Evolutionary conservation across 306 rosid species (phyloP), one percentile per base, ranked within the genome.

Genomic region (Chamaecrista fasciculata): DNA sequence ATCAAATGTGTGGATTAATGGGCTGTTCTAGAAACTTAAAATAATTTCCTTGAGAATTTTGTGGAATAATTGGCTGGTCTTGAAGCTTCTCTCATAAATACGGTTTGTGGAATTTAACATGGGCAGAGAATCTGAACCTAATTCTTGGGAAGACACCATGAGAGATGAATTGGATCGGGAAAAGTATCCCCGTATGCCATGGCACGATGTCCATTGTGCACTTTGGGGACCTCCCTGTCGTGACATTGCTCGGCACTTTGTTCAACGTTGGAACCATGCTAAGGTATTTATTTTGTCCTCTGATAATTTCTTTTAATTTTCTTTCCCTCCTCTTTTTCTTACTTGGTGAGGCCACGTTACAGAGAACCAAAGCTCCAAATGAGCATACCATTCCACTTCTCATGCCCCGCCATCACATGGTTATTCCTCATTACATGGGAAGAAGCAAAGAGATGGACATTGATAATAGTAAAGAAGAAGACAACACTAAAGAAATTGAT

Each of bases 141-240:
- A 95, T 77, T 89, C 97, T 24, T 95, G 99, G 99, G 99, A 91
- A 81, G 99, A 95, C 79, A 87, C 96, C 48, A 95, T 89, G 96
- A 95, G 64, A 77, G 97, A 95, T 79, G 99, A 95, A 85, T 77
- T 95, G 77, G 95, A 91, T 66, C 97, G 99, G 15, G 55, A 51
- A 53, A 95, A 82, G 76, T 91, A 85, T 82, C 99, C 99, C 11
- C 97, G 99, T 15, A 91, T 95, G 97, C 99, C 99, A 43, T 95
- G 99, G 99, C 99, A 95, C 79, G 99, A 95, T 51, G 97, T 95
- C 62, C 99, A 95, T 66, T 95, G 99, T 78, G 96, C 99, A 62
- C 82, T 95, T 20, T 86, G 96, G 95, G 99, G 97, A 76, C 96
- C 99, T 74, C 89, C 99, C 6, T 91, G 99, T 79, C 95, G 88